These are phyloP conservation scores for Oryza coarctata DNA, from an alignment of 176 grass and related monocot species.

Conservation along the genomic window DNA sequence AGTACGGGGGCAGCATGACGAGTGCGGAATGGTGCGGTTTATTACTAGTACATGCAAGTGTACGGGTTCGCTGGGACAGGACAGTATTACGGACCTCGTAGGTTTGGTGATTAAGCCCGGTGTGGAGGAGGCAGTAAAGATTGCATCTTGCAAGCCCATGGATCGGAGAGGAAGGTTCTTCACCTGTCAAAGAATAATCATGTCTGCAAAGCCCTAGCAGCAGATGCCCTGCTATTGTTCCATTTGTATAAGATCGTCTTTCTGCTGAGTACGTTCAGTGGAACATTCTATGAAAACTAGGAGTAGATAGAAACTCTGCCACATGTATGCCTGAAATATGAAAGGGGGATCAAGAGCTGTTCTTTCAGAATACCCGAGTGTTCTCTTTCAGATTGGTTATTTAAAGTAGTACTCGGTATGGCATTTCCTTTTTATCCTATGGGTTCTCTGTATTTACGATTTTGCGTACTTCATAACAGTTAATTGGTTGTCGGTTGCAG, in stretches of 20 bases:
- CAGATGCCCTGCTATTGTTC: neutral
- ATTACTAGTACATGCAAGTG: constrained; percentile 32
- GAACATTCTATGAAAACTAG: constrained; percentile 11
- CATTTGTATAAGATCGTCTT: neutral
- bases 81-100: constrained; percentile 14
- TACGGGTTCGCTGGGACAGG: constrained; percentile 28
- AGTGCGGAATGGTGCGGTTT: constrained; percentile 20
- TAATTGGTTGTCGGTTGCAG: neutral
- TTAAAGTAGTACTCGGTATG: neutral
- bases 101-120: constrained; percentile 41
- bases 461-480: neutral
- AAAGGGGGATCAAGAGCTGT: neutral
- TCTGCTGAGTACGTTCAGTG: neutral
- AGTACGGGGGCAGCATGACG: constrained; percentile 18
- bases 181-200: constrained; percentile 24
- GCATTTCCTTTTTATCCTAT: neutral
- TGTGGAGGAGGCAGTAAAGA: constrained; percentile 35
- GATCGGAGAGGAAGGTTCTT: constrained; percentile 51
- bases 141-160: constrained; percentile 37
- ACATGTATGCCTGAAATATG: constrained; percentile 1
- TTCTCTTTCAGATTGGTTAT: constrained; percentile 20
- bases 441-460: no score
- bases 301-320: neutral
- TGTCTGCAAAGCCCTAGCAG: constrained; percentile 21
- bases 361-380: neutral